phyloP scores from a whole-genome alignment of 257 asterid species.

The Knoxia roxburghii region DNA sequence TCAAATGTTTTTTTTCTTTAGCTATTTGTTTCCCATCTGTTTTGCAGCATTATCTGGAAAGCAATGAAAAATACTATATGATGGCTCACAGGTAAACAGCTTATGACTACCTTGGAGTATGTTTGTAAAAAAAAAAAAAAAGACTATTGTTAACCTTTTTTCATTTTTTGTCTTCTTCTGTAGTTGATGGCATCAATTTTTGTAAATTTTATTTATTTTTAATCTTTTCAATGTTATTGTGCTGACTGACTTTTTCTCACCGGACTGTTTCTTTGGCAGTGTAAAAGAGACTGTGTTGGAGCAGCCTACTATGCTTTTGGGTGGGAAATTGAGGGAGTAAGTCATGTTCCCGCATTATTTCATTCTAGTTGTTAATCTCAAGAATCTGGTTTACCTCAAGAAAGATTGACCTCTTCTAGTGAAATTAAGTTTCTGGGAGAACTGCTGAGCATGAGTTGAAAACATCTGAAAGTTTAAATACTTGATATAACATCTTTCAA shows the following conservation, averaged over 20 bases:
- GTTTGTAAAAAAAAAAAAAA: slow-evolving; percentile 12
- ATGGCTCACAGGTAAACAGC: slow-evolving; percentile 95
- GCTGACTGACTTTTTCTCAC: neutral
- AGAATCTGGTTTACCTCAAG: neutral
- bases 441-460: too few relatives aligned
- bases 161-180: neutral
- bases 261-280: slow-evolving; percentile 39
- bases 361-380: neutral
- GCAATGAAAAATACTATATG: slow-evolving; percentile 96
- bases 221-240: neutral
- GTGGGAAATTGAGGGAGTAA: slow-evolving; percentile 96
- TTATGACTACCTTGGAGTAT: slow-evolving; percentile 13
- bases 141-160: neutral
- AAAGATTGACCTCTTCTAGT: neutral
- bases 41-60: slow-evolving; percentile 96
- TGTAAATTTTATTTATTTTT: neutral
- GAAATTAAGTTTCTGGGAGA: neutral
- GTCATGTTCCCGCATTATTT: slow-evolving; percentile 27
- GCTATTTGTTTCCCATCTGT: slow-evolving; percentile 23
- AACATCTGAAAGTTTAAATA: too few relatives aligned
- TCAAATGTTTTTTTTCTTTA: slow-evolving; percentile 11
- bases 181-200: neutral
- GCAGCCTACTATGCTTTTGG: slow-evolving; percentile 74
- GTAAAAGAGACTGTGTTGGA: slow-evolving; percentile 70
- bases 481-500: too few relatives aligned